These are phyloP conservation scores for Lachnellula cervina DNA, from an alignment of 2,329 filamentous ascomycete species.

Conservation along the genomic window DNA sequence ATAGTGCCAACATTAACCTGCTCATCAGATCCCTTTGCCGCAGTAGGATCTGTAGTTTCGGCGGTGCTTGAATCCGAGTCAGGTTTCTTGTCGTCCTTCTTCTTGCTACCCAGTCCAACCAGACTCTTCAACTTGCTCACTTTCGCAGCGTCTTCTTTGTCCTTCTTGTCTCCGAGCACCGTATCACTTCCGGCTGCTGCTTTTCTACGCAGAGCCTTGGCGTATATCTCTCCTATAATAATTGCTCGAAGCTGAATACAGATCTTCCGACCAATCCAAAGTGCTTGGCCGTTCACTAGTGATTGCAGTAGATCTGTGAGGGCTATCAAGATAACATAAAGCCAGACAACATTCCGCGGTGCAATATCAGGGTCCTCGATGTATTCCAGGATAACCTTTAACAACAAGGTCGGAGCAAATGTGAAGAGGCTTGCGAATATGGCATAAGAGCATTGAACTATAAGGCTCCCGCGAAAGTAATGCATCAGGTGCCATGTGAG, in stretches of 20 bases:
- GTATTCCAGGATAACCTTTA: slow-evolving; percentile 89
- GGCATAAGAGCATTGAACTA: slow-evolving; percentile 77
- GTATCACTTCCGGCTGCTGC: slow-evolving; percentile 75
- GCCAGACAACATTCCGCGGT: slow-evolving; percentile 86
- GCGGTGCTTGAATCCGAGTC: slow-evolving; percentile 13
- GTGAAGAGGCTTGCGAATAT: slow-evolving; percentile 75
- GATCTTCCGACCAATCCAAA: slow-evolving; percentile 92
- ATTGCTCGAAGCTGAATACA: slow-evolving; percentile 91
- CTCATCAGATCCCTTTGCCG: slow-evolving; percentile 46
- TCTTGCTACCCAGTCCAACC: slow-evolving; percentile 47
- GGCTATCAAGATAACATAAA: slow-evolving; percentile 88
- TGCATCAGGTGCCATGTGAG: slow-evolving; percentile 76
- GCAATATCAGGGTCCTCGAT: slow-evolving; percentile 76
- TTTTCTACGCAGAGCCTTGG: slow-evolving; percentile 88
- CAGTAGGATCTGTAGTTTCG: slow-evolving; percentile 3
- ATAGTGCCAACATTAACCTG: slow-evolving; percentile 96
- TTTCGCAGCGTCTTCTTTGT: slow-evolving; percentile 42
- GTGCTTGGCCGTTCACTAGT: slow-evolving; percentile 74
- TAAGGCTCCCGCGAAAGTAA: slow-evolving; percentile 73
- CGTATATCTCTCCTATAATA: slow-evolving; percentile 95
- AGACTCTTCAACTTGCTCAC: slow-evolving; percentile 43
- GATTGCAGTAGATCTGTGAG: slow-evolving; percentile 77
- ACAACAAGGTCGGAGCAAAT: slow-evolving; percentile 84
- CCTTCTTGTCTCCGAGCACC: slow-evolving; percentile 54
- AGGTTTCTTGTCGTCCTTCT: slow-evolving; percentile 41